These are phyloP conservation scores for Babesia ovata DNA, from an alignment of 169 alveolate genomes.

Conservation along the genomic window DNA sequence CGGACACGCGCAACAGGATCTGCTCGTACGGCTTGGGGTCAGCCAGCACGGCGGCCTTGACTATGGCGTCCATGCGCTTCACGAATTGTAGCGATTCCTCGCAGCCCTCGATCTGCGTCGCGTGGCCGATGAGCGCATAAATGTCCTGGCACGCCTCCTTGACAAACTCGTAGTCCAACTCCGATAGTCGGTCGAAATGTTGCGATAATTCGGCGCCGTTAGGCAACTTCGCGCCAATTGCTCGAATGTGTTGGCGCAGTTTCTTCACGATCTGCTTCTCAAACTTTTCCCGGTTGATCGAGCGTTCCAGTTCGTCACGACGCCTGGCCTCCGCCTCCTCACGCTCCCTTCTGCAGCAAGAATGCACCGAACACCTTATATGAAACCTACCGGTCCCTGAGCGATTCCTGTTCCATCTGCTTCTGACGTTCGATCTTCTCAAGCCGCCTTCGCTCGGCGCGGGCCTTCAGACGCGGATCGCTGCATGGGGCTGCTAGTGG, in stretches of 20 bases:
- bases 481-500: conserved; percentile 23
- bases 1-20: background rate
- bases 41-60: conserved; percentile 20
- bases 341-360: conserved; percentile 16
- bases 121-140: conserved; percentile 40
- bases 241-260: conserved; percentile 60
- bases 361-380: background rate
- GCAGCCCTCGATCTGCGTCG: conserved; percentile 18
- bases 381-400: conserved; percentile 32
- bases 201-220: conserved; percentile 37
- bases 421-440: conserved; percentile 53
- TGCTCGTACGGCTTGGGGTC: conserved; percentile 11
- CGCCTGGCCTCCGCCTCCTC: conserved; percentile 51
- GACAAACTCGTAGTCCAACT: conserved; percentile 40
- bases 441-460: conserved; percentile 71
- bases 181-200: conserved; percentile 54
- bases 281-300: conserved; percentile 33
- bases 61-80: conserved; percentile 42
- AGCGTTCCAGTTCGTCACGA: conserved; percentile 40
- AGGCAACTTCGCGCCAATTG: conserved; percentile 15
- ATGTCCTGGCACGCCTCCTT: conserved; percentile 34
- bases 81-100: conserved; percentile 56
- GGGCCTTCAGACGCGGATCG: conserved; percentile 72
- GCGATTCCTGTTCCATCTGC: conserved; percentile 36
- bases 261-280: conserved; percentile 69